These are phyloP conservation scores for Solanum commersonii DNA, from an alignment of 257 asterid species.

Conservation along the genomic window DNA sequence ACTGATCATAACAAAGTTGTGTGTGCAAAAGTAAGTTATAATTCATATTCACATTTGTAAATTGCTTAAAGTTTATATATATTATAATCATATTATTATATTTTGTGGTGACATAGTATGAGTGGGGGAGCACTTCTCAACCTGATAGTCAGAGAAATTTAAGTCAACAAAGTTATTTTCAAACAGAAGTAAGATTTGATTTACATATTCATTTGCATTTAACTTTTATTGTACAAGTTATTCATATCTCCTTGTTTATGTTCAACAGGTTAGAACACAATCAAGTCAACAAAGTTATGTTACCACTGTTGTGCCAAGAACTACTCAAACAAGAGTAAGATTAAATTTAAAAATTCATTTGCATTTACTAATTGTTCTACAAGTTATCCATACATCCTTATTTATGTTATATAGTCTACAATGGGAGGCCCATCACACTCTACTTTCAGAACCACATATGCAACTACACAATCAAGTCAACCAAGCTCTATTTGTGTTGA, in stretches of 20 bases:
- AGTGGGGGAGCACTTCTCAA: background rate
- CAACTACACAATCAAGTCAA: background rate
- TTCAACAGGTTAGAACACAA: background rate
- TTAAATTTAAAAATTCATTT: too few relatives aligned
- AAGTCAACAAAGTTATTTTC: background rate
- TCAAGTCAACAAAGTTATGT: background rate
- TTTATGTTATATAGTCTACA: too few relatives aligned
- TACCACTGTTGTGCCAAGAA: background rate
- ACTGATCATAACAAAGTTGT: background rate
- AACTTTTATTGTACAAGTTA: too few relatives aligned
- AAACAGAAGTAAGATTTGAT: background rate
- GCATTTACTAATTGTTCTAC: background rate
- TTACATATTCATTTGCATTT: background rate
- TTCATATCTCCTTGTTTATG: background rate
- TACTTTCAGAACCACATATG: background rate
- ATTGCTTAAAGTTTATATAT: background rate
- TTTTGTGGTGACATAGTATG: too few relatives aligned
- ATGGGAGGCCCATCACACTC: background rate
- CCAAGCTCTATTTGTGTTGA: background rate
- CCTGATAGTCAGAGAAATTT: background rate
- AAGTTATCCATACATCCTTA: background rate
- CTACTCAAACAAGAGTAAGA: background rate
- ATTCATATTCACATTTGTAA: background rate
- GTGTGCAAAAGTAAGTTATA: background rate
- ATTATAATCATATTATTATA: too few relatives aligned